Percentiles rank a stretch among this genome's conserved stretches.
Evolutionary conservation across 2,329 filamentous ascomycete species (phyloP).

Genomic region (Orbilia quercus): DNA sequence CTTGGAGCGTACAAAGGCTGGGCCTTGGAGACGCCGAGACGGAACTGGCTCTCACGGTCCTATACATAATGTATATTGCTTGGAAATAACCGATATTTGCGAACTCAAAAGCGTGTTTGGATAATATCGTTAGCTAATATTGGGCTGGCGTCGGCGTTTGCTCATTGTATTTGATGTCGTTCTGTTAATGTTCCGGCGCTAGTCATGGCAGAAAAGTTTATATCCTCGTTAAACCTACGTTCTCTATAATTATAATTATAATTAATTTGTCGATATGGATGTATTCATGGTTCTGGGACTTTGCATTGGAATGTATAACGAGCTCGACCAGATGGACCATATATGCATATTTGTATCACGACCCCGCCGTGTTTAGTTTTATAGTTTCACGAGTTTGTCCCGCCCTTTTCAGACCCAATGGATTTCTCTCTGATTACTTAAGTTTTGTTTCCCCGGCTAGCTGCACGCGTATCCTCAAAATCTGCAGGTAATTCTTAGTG

Average conservation of each 20-base stretch:
- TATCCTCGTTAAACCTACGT: no score
- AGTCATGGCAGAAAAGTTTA: slow-evolving; percentile 1
- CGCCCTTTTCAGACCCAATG: slow-evolving; percentile 4
- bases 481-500: slow-evolving; percentile 30
- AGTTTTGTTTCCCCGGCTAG: neutral
- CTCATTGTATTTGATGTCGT: neutral
- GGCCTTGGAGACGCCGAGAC: slow-evolving; percentile 14
- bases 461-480: neutral
- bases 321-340: neutral
- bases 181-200: neutral
- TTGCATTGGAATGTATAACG: neutral
- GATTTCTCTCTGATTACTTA: neutral
- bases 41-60: neutral
- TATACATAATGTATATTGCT: no score
- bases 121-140: no score
- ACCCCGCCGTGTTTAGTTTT: neutral
- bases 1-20: no score
- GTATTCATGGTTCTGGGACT: neutral
- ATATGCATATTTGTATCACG: slow-evolving; percentile 14
- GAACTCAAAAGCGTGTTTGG: no score
- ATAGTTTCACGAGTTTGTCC: neutral
- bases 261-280: neutral
- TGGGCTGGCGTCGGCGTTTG: no score
- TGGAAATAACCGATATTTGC: no score
- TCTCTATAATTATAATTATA: no score